Percentiles rank a stretch among this genome's conserved stretches.
Evolutionary conservation across 768 basidiomycete species (phyloP).

Genomic region (Boletus pseudo-olivaceus): DNA sequence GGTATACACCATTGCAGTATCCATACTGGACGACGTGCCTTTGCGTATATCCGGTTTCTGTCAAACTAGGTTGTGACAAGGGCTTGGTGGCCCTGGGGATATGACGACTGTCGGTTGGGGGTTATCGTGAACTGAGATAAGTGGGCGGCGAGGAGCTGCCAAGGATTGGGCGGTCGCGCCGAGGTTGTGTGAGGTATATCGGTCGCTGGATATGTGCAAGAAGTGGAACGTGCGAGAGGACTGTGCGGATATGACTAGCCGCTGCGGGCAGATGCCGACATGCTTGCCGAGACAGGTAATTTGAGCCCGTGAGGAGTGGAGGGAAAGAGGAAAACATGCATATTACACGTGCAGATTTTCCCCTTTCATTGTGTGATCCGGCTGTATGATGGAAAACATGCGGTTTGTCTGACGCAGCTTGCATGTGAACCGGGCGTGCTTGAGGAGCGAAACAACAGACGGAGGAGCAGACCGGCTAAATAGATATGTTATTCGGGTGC

Average conservation of each 20-base stretch:
- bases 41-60: not conserved
- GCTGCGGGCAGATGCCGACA: slow-evolving; percentile 7
- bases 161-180: not conserved
- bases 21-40: not conserved
- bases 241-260: slow-evolving; percentile 12
- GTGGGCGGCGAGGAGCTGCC: not conserved
- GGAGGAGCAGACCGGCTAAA: not conserved
- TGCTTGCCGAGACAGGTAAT: slow-evolving; percentile 5
- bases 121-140: not conserved
- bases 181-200: not conserved
- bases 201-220: not conserved
- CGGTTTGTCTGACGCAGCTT: slow-evolving; percentile 8
- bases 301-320: not conserved
- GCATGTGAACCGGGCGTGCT: slow-evolving; percentile 18
- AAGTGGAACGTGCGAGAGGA: slow-evolving; percentile 3
- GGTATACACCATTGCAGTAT: too few relatives aligned
- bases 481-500: slow-evolving; percentile 2
- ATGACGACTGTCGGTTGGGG: not conserved
- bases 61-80: not conserved
- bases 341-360: slow-evolving; percentile 23
- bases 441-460: slow-evolving; percentile 5
- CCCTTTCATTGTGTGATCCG: slow-evolving; percentile 20
- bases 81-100: not conserved
- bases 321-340: slow-evolving; percentile 22
- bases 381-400: slow-evolving; percentile 15